Evolutionary conservation across 1,284 basidiomycete species (phyloP).

Genomic region (Tilletia setariae): DNA sequence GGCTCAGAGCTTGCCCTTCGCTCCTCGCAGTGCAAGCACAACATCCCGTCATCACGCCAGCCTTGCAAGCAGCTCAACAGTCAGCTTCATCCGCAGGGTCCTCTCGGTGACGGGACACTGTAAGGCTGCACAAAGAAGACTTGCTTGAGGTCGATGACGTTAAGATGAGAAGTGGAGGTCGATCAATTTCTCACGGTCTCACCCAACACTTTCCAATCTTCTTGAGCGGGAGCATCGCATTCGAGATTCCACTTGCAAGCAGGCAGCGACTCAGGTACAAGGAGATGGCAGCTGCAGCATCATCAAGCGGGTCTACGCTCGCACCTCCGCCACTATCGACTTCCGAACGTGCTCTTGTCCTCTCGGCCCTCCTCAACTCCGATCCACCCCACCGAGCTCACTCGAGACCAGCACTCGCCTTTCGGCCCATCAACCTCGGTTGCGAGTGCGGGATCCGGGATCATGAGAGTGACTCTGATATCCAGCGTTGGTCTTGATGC

Average conservation of each 20-base stretch:
- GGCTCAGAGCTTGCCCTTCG: no score
- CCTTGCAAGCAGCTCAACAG: no score
- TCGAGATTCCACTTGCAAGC: no score
- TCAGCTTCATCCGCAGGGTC: no score
- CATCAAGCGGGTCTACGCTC: conserved; percentile 22
- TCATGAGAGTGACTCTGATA: conserved; percentile 34
- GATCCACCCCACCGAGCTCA: conserved; percentile 40
- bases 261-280: no score
- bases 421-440: conserved; percentile 30
- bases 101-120: no score
- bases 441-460: conserved; percentile 22
- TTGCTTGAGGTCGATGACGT: no score
- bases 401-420: conserved; percentile 33
- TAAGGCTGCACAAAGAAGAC: no score
- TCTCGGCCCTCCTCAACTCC: conserved; percentile 34
- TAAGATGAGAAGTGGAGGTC: no score
- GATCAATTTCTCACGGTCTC: conserved; percentile 11
- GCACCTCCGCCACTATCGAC: conserved; percentile 40
- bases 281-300: background rate
- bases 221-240: no score
- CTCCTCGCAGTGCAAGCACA: no score
- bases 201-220: background rate
- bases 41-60: no score
- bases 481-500: conserved; percentile 22
- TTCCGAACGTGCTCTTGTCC: conserved; percentile 42